phyloP scores from a whole-genome alignment of 768 basidiomycete species.

The Russula brevipes region DNA sequence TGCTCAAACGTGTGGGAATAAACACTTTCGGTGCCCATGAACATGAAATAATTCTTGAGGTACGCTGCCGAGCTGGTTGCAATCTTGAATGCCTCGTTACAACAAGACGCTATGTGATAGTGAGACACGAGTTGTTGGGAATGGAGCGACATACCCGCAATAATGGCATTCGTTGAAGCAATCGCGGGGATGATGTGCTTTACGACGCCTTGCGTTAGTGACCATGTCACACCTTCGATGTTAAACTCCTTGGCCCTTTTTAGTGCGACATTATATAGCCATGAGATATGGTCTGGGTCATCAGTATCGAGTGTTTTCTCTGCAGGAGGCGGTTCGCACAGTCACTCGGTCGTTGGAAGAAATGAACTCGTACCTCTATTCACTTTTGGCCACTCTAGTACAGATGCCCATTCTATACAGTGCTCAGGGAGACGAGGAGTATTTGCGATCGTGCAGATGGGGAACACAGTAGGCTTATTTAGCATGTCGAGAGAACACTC shows the following conservation, averaged over 20 bases:
- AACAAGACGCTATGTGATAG: slow-evolving; percentile 71
- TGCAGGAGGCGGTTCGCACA: slow-evolving; percentile 29
- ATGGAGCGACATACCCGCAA: slow-evolving; percentile 61
- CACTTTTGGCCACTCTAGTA: slow-evolving; percentile 95
- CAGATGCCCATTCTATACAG: slow-evolving; percentile 99
- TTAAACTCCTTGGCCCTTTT: slow-evolving; percentile 89
- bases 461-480: slow-evolving; percentile 94
- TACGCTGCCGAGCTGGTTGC: slow-evolving; percentile 92
- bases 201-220: slow-evolving; percentile 94
- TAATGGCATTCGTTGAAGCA: slow-evolving; percentile 97
- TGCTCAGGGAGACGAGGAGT: slow-evolving; percentile 97
- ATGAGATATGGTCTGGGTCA: slow-evolving; percentile 92
- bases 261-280: slow-evolving; percentile 80
- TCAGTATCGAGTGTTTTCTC: slow-evolving; percentile 98
- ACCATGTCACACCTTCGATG: slow-evolving; percentile 98
- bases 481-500: slow-evolving; percentile 98
- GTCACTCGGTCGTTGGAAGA: background rate
- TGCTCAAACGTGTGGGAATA: slow-evolving; percentile 98
- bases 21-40: slow-evolving; percentile 92
- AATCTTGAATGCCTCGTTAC: slow-evolving; percentile 99
- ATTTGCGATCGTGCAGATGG: slow-evolving; percentile 98
- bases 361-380: slow-evolving; percentile 61
- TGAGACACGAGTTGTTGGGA: background rate
- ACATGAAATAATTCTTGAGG: slow-evolving; percentile 97
- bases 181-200: slow-evolving; percentile 99